Evolutionary conservation across 805 yeast genomes (phyloP).

Genomic region (Monosporozyma aerobia): DNA sequence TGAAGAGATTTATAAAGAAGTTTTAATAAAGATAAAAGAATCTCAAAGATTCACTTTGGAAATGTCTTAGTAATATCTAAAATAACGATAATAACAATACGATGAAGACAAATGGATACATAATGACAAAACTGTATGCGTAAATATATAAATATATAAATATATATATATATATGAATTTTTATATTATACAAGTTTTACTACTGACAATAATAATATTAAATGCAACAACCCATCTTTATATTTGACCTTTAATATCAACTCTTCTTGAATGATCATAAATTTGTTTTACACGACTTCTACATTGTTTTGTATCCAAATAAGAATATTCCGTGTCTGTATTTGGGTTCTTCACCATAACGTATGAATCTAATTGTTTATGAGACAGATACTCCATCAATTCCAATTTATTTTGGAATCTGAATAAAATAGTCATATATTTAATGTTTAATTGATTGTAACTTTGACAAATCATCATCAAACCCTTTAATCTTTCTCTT

Average conservation of each 20-base stretch:
- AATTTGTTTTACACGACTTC: constrained; percentile 30
- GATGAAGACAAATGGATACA: neutral
- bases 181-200: neutral
- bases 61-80: neutral
- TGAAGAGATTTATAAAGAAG: constrained; percentile 11
- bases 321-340: constrained; percentile 24
- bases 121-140: neutral
- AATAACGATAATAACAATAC: neutral
- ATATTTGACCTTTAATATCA: constrained; percentile 80
- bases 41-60: constrained; percentile 9
- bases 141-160: neutral
- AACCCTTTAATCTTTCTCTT: constrained; percentile 48
- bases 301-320: constrained; percentile 30
- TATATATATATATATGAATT: too few relatives aligned
- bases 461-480: constrained; percentile 47
- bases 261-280: constrained; percentile 43
- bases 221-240: neutral
- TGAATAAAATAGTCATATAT: constrained; percentile 33
- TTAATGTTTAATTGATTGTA: constrained; percentile 40
- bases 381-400: constrained; percentile 36
- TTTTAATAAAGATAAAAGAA: constrained; percentile 6
- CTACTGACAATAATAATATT: neutral
- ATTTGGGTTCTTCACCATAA: constrained; percentile 24
- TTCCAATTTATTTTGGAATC: constrained; percentile 34
- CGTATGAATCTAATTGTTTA: constrained; percentile 31